Conservation (phyloP, 177 flowering plant species). For the Tripterygium wilfordii region DNA sequence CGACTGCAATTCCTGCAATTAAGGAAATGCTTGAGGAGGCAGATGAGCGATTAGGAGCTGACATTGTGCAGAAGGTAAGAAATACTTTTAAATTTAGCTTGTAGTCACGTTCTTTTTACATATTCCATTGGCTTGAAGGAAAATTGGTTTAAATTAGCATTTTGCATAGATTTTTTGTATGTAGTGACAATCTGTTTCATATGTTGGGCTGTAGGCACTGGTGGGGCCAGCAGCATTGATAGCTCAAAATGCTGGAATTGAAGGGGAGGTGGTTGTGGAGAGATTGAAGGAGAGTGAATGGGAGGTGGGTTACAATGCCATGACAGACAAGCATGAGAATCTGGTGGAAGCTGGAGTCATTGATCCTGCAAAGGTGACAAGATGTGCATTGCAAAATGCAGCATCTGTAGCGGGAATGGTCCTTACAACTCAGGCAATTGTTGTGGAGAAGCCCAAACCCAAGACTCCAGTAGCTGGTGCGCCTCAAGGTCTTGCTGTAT, state of each 20-base stretch:
- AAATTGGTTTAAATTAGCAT: too few species aligned
- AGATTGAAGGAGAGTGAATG: constrained; percentile 71
- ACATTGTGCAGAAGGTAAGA: constrained; percentile 87
- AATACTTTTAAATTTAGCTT: too few species aligned
- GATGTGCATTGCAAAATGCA: constrained; percentile 94
- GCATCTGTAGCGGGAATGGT: constrained; percentile 99
- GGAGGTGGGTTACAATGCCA: constrained; percentile 95
- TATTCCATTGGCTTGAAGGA: too few species aligned
- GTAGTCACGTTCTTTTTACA: too few species aligned
- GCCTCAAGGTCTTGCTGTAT: constrained; percentile 61
- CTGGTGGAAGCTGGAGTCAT: constrained; percentile 79
- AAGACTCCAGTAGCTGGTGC: constrained; percentile 52
- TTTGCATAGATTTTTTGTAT: too few species aligned
- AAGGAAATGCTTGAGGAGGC: constrained; percentile 81
- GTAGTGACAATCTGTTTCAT: too few species aligned
- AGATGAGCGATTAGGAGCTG: constrained; percentile 87
- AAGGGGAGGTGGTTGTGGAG: constrained; percentile 96
- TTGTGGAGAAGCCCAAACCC: constrained; percentile 83
- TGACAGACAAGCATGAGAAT: constrained; percentile 83
- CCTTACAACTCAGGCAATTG: constrained; percentile 94
- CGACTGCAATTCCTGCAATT: constrained; percentile 62
- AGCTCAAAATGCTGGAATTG: constrained; percentile 93
- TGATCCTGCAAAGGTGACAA: constrained; percentile 95
- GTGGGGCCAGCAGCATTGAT: constrained; percentile 85
- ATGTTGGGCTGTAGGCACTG: constrained; percentile 56